phyloP scores from a whole-genome alignment of 225 moss, liverwort and hornwort species.

The Pleurozium schreberi region DNA sequence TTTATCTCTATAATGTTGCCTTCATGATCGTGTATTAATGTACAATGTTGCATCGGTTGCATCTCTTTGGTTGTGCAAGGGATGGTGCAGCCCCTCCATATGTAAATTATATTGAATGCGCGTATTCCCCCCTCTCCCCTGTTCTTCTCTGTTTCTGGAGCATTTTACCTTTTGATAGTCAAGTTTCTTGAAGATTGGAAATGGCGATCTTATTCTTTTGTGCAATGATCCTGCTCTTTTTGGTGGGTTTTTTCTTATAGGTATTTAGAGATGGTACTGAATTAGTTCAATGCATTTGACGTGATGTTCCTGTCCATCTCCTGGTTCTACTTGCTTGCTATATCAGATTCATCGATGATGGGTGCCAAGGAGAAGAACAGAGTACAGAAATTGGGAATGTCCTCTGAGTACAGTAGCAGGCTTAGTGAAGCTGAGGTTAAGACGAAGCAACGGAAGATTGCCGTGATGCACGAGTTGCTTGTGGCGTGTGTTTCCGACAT shows the following conservation, averaged over 20 bases:
- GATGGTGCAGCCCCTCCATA: not conserved
- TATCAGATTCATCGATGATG: slow-evolving; percentile 14
- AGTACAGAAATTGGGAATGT: not conserved
- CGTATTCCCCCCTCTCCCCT: not conserved
- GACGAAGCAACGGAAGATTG: slow-evolving; percentile 80
- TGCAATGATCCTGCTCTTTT: not conserved
- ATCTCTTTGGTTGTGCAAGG: not conserved
- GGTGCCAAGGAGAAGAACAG: not conserved
- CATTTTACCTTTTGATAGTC: not conserved
- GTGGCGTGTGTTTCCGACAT: slow-evolving; percentile 77
- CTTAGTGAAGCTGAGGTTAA: slow-evolving; percentile 34
- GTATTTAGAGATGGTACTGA: not conserved
- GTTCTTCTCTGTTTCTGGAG: not conserved
- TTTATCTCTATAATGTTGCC: not conserved
- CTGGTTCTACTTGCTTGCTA: not conserved
- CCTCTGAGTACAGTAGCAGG: slow-evolving; percentile 33
- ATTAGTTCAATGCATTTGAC: not conserved
- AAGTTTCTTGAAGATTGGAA: not conserved
- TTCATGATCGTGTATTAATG: not conserved
- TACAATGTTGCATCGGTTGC: not conserved
- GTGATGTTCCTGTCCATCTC: not conserved
- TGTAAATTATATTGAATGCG: not conserved
- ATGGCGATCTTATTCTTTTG: not conserved
- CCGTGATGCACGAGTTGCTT: slow-evolving; percentile 77
- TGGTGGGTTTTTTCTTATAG: not conserved